These are phyloP conservation scores for Barnettozyma californica DNA, from an alignment of 805 yeast genomes.

Conservation along the genomic window DNA sequence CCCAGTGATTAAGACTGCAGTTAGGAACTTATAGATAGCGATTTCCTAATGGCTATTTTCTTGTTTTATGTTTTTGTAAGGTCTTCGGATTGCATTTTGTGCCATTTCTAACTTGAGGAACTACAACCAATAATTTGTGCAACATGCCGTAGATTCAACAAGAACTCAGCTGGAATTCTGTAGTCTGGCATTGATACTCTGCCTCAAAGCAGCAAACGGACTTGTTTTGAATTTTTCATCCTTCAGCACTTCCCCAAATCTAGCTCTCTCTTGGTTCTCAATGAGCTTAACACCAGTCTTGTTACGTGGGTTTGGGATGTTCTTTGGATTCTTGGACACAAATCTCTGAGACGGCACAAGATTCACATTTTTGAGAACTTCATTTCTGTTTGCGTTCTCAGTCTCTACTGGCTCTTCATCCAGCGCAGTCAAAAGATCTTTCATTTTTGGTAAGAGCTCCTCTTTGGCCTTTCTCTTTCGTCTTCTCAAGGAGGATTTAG, in stretches of 20 bases:
- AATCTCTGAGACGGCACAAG: slow-evolving; percentile 13
- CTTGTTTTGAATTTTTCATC: slow-evolving; percentile 49
- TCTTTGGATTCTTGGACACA: slow-evolving; percentile 20
- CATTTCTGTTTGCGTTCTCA: slow-evolving; percentile 2
- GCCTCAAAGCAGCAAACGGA: slow-evolving; percentile 62
- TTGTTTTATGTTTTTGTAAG: not conserved
- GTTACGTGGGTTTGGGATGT: slow-evolving; percentile 51
- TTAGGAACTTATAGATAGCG: not conserved
- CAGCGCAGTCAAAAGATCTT: slow-evolving; percentile 53
- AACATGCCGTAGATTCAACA: not conserved
- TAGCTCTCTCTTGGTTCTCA: slow-evolving; percentile 49
- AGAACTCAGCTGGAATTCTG: slow-evolving; percentile 1
- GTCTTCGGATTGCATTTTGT: not conserved
- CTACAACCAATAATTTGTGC: not conserved
- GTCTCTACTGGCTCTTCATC: slow-evolving; percentile 22
- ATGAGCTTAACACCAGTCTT: slow-evolving; percentile 49
- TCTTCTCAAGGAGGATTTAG: slow-evolving; percentile 61
- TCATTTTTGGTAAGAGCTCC: slow-evolving; percentile 61
- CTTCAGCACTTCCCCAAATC: slow-evolving; percentile 54
- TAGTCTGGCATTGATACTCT: slow-evolving; percentile 37
- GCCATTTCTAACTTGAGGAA: not conserved
- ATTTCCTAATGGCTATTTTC: not conserved
- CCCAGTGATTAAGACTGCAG: slow-evolving; percentile 4
- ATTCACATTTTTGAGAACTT: slow-evolving; percentile 12
- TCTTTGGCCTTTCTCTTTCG: slow-evolving; percentile 60